Base-by-base conservation (phyloP, 2,329 filamentous ascomycete genomes). In the Cercospora berteroae region DNA sequence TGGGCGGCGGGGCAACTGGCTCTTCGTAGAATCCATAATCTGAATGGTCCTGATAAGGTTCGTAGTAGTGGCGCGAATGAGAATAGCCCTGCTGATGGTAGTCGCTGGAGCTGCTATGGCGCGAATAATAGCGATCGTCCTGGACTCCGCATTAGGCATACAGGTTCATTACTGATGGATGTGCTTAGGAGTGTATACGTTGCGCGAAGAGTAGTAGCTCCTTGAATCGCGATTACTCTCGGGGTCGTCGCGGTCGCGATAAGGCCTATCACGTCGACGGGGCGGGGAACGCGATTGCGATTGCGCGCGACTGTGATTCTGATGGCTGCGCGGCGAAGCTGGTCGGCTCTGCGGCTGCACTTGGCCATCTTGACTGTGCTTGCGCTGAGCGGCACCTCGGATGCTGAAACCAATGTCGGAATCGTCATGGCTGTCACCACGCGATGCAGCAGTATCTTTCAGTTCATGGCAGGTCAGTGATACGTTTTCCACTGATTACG, bases 11-110 rank as follows among this genome's bases (percentile, higher is more conserved):
- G 42, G 67, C 69, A 10, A 63, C 63, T n/a, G 67, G 66, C 27
- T 72, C 66, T 13, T 68, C 65, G 62, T 74, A 72, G 18, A 56
- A 44, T 36, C 56, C 33, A 5, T 59, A 44, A 25, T 73, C 70
- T n/a, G 56, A 64, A 16, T 65, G 58, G 29, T 66, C 66, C 12
- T 29, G 60, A 48, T 68, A 65, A 33, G 29, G 44, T 42, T 55
- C 25, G 18, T 64, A 52, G 42, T 67, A 31, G 23, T 66, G 52
- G 27, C 60, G 60, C 44, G 65, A 39, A 16, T 61, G 48, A 12
- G 65, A 63, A 64, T 62, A 52, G 31, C 59, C n/a, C 52, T 63
- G 62, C 62, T 42, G 27, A 18, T 65, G 60, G 50, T 65, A 42
- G 61, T 69, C 67, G 44, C 44, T 66, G 20, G 68, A 69, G 63